phyloP scores from a whole-genome alignment of 2,329 filamentous ascomycete genomes.

The Fusarium praegraminearum region DNA sequence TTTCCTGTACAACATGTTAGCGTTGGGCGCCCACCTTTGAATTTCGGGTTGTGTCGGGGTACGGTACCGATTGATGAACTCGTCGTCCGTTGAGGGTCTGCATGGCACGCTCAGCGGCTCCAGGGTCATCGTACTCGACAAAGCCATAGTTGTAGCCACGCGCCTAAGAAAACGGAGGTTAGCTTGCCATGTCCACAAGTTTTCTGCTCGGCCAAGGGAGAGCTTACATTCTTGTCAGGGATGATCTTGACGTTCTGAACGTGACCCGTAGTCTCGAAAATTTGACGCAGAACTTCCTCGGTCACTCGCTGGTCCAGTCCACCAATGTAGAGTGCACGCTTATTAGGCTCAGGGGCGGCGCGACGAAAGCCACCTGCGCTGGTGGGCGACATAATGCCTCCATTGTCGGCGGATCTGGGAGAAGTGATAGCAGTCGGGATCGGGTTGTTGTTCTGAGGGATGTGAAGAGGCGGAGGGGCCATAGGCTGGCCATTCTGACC shows the following conservation, averaged over 20 bases:
- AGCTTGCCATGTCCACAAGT: slow-evolving; percentile 13
- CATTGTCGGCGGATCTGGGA: slow-evolving; percentile 77
- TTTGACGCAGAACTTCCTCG: slow-evolving; percentile 95
- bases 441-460: slow-evolving; percentile 95
- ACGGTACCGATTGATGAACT: slow-evolving; percentile 88
- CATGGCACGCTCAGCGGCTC: slow-evolving; percentile 96
- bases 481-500: slow-evolving; percentile 80
- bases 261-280: slow-evolving; percentile 98
- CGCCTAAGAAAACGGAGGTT: slow-evolving; percentile 65
- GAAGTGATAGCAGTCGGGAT: slow-evolving; percentile 94
- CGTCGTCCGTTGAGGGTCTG: slow-evolving; percentile 93
- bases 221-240: slow-evolving; percentile 97
- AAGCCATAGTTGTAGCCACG: slow-evolving; percentile 99
- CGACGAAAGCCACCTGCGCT: slow-evolving; percentile 86
- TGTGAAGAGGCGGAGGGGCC: slow-evolving; percentile 91
- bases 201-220: neutral
- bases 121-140: slow-evolving; percentile 97
- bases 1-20: slow-evolving; percentile 74
- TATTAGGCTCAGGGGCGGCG: slow-evolving; percentile 97
- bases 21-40: slow-evolving; percentile 8
- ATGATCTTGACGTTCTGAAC: slow-evolving; percentile 99
- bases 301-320: slow-evolving; percentile 95
- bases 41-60: neutral
- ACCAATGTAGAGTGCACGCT: slow-evolving; percentile 95
- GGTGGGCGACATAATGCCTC: slow-evolving; percentile 84